A percentile compares a stretch with the other conserved stretches of the same genome.
Conservation (phyloP, 1,284 basidiomycete genomes). For the Ceratobasidium sp. region DNA sequence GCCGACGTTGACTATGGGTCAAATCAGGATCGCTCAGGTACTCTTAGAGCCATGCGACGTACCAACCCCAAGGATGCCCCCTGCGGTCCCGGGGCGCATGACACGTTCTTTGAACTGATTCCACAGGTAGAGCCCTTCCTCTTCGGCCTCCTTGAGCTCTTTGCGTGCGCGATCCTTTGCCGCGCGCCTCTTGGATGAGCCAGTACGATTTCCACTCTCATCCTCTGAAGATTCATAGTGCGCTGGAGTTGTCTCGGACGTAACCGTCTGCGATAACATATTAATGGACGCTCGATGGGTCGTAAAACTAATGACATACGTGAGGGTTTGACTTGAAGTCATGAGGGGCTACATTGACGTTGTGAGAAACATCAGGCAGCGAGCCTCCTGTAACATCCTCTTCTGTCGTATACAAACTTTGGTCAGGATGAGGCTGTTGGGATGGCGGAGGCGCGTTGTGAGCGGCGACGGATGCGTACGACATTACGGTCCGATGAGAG, state of each 20-base stretch:
- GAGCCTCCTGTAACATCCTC: slow-evolving; percentile 49
- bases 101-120: slow-evolving; percentile 65
- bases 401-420: slow-evolving; percentile 65
- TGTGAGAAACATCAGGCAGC: slow-evolving; percentile 58
- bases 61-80: slow-evolving; percentile 76
- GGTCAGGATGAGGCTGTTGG: slow-evolving; percentile 68
- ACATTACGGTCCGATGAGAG: slow-evolving; percentile 54
- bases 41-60: slow-evolving; percentile 46
- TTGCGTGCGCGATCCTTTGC: slow-evolving; percentile 47
- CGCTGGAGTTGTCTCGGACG: slow-evolving; percentile 31
- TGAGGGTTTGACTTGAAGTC: slow-evolving; percentile 60
- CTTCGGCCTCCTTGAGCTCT: slow-evolving; percentile 59
- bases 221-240: slow-evolving; percentile 12
- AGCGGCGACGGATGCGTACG: slow-evolving; percentile 70
- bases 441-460: slow-evolving; percentile 61
- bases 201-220: slow-evolving; percentile 13
- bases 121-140: slow-evolving; percentile 63
- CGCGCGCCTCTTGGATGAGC: slow-evolving; percentile 17
- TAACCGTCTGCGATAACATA: slow-evolving; percentile 34
- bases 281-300: background rate
- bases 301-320: slow-evolving; percentile 37
- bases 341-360: slow-evolving; percentile 61
- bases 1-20: slow-evolving; percentile 70
- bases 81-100: slow-evolving; percentile 72
- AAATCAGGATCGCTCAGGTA: background rate